A percentile compares a stretch with the other conserved stretches of the same genome.
These are phyloP conservation scores for Magnusiomyces sp. DNA, from an alignment of 1,139 yeast species.

Conservation along the genomic window DNA sequence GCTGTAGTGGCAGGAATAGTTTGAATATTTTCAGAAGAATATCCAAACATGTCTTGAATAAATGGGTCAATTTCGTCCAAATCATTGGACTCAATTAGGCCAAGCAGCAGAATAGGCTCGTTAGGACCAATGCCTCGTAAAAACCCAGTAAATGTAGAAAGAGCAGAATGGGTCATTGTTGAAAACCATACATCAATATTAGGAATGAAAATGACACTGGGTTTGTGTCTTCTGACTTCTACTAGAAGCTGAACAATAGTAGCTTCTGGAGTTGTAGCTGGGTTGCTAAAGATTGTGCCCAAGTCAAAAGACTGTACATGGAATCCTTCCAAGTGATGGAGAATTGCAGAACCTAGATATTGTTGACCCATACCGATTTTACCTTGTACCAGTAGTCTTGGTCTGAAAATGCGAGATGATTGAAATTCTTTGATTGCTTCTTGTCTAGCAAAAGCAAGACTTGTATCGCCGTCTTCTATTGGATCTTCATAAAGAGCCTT, in stretches of 20 bases:
- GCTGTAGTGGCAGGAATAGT: constrained; percentile 39
- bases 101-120: constrained; percentile 71
- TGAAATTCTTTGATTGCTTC: constrained; percentile 47
- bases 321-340: constrained; percentile 80
- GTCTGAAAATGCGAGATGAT: constrained; percentile 67
- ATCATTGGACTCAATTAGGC: constrained; percentile 45
- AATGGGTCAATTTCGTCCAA: constrained; percentile 31
- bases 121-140: constrained; percentile 60
- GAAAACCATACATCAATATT: constrained; percentile 71
- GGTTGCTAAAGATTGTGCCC: constrained; percentile 68
- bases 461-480: constrained; percentile 42
- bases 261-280: constrained; percentile 78
- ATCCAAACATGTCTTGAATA: constrained; percentile 45
- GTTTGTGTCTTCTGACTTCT: constrained; percentile 87
- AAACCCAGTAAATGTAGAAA: constrained; percentile 62
- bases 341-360: constrained; percentile 72
- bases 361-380: constrained; percentile 81
- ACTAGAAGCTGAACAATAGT: constrained; percentile 74
- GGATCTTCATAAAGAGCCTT: constrained; percentile 57
- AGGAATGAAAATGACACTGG: constrained; percentile 79
- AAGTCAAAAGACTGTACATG: constrained; percentile 83
- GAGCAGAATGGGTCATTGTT: constrained; percentile 60
- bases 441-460: constrained; percentile 64
- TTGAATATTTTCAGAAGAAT: constrained; percentile 41
- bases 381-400: constrained; percentile 71